Evolutionary conservation across 352 stramenopile species (phyloP).

Genomic region (Peronospora farinosa): DNA sequence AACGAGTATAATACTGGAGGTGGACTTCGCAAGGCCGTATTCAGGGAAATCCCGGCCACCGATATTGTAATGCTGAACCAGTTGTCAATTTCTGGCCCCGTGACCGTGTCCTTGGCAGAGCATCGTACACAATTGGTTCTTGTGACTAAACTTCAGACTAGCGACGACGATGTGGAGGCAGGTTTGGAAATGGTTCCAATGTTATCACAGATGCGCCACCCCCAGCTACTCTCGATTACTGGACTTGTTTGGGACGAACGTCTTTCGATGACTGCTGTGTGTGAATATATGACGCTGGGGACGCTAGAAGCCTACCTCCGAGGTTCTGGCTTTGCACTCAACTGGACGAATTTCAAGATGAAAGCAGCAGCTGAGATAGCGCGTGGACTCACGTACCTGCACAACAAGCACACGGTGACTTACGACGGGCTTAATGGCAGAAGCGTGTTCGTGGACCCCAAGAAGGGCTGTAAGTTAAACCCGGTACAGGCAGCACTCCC

Average conservation of each 20-base stretch:
- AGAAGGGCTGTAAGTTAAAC: slow-evolving; percentile 75
- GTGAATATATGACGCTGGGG: slow-evolving; percentile 63
- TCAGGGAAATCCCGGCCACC: slow-evolving; percentile 41
- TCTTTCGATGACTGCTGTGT: slow-evolving; percentile 56
- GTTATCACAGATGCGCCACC: slow-evolving; percentile 63
- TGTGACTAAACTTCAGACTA: slow-evolving; percentile 46
- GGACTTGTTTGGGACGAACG: slow-evolving; percentile 59
- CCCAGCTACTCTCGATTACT: slow-evolving; percentile 52
- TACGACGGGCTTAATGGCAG: slow-evolving; percentile 65
- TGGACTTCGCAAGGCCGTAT: slow-evolving; percentile 48
- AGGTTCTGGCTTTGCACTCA: slow-evolving; percentile 31
- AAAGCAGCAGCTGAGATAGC: slow-evolving; percentile 61
- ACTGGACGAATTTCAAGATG: slow-evolving; percentile 76
- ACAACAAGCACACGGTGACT: slow-evolving; percentile 60
- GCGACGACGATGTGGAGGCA: slow-evolving; percentile 52
- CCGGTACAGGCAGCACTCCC: slow-evolving; percentile 61
- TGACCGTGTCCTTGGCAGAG: slow-evolving; percentile 42
- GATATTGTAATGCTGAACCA: slow-evolving; percentile 39
- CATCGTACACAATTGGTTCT: slow-evolving; percentile 48
- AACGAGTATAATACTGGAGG: slow-evolving; percentile 36
- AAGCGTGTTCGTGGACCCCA: slow-evolving; percentile 65
- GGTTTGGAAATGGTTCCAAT: slow-evolving; percentile 47
- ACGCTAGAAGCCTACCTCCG: slow-evolving; percentile 58
- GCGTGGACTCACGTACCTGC: slow-evolving; percentile 66
- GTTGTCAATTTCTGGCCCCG: slow-evolving; percentile 39